phyloP scores from a whole-genome alignment of 2,329 filamentous ascomycete genomes.

The Diaporthe vaccinii region DNA sequence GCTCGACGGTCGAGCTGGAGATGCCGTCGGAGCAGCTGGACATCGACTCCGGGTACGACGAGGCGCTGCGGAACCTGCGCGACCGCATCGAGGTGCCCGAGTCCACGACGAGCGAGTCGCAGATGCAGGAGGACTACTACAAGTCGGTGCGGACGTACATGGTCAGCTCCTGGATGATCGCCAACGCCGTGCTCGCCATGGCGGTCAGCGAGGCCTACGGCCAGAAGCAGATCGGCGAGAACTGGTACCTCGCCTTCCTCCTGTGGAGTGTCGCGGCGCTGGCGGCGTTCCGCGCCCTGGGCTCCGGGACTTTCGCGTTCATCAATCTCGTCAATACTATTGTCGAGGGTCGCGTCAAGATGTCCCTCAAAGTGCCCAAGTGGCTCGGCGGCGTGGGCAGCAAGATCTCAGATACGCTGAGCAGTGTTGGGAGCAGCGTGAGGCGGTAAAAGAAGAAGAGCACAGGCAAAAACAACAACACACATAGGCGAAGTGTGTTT shows the following conservation, averaged over 20 bases:
- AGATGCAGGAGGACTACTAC: constrained; percentile 99
- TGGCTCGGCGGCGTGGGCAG: constrained; percentile 62
- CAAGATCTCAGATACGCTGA: constrained; percentile 62
- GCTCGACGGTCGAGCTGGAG: constrained; percentile 88
- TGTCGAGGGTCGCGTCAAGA: constrained; percentile 84
- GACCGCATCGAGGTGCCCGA: constrained; percentile 87
- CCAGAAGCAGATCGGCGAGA: constrained; percentile 77
- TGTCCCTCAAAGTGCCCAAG: constrained; percentile 68
- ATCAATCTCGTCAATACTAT: constrained; percentile 87
- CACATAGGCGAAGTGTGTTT: background rate
- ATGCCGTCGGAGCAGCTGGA: constrained; percentile 99
- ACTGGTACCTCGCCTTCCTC: constrained; percentile 93
- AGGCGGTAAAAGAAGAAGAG: constrained; percentile 46
- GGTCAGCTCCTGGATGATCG: constrained; percentile 94
- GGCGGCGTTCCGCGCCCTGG: constrained; percentile 89
- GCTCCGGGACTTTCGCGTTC: constrained; percentile 83
- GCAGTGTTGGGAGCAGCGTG: constrained; percentile 62
- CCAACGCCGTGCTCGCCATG: constrained; percentile 95
- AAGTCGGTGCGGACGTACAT: constrained; percentile 97
- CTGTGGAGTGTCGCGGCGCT: constrained; percentile 91
- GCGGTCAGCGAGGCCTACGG: constrained; percentile 88
- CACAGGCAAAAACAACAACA: constrained; percentile 9
- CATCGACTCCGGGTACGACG: constrained; percentile 97
- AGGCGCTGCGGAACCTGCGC: constrained; percentile 94
- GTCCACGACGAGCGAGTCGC: constrained; percentile 75